A percentile compares a stretch with the other conserved stretches of the same genome.
Conservation (phyloP, 805 yeast species). For the Yamadazyma endophytica region DNA sequence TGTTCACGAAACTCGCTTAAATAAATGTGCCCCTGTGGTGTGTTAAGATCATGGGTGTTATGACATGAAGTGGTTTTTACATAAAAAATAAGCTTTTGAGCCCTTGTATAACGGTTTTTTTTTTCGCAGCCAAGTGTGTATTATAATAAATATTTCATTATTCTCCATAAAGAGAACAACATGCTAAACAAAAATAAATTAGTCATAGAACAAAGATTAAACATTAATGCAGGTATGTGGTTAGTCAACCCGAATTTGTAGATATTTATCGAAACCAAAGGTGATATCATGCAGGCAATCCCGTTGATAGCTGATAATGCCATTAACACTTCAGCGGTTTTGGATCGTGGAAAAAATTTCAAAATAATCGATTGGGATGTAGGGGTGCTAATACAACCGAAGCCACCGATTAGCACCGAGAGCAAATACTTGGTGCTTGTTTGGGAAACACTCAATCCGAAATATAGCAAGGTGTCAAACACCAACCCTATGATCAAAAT, state of each 20-base stretch:
- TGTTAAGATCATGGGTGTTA: no score
- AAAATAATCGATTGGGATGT: constrained; percentile 50
- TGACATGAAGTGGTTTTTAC: no score
- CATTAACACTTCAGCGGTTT: constrained; percentile 9
- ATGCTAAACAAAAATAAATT: no score
- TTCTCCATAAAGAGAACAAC: no score
- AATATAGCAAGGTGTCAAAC: constrained; percentile 35
- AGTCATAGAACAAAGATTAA: constrained; percentile 9
- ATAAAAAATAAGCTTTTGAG: no score
- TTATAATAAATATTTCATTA: no score
- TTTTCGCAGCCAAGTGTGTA: no score
- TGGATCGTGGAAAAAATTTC: constrained; percentile 53
- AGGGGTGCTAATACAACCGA: constrained; percentile 50
- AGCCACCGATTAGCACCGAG: constrained; percentile 32
- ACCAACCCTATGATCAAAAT: constrained; percentile 28
- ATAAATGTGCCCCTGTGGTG: no score
- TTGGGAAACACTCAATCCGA: constrained; percentile 22
- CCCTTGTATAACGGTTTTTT: no score
- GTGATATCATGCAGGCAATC: constrained; percentile 31
- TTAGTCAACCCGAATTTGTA: constrained; percentile 28
- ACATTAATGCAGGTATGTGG: constrained; percentile 20
- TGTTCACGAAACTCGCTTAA: no score
- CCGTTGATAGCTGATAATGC: constrained; percentile 9
- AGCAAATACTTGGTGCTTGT: constrained; percentile 18
- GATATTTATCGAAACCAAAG: constrained; percentile 42